A percentile compares a stretch with the other conserved stretches of the same genome.
Evolutionary conservation across 1,284 basidiomycete genomes (phyloP).

Genomic region (Pseudozyma thailandica): DNA sequence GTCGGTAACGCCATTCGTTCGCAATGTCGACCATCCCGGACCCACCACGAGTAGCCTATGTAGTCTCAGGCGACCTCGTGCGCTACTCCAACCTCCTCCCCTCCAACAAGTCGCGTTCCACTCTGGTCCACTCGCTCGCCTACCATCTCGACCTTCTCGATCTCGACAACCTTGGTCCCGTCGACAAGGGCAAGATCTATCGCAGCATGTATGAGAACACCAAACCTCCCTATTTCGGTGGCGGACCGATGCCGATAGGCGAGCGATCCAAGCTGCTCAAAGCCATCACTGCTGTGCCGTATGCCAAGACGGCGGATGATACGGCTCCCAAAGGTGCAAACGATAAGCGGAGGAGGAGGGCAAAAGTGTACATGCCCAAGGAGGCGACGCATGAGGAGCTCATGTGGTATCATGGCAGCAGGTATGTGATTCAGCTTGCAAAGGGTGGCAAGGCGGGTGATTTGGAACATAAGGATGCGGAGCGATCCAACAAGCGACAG

Average conservation of each 20-base stretch:
- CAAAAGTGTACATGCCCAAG: slow-evolving; percentile 12
- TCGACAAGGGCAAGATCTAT: too few relatives aligned
- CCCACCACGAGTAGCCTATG: slow-evolving; percentile 70
- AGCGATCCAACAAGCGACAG: slow-evolving; percentile 5
- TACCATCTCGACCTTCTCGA: slow-evolving; percentile 53
- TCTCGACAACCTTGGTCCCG: too few relatives aligned
- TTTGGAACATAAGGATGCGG: not conserved
- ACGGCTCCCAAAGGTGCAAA: slow-evolving; percentile 8
- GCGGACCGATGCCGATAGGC: too few relatives aligned
- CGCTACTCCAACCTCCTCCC: slow-evolving; percentile 78
- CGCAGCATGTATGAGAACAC: too few relatives aligned
- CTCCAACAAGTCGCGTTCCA: slow-evolving; percentile 82
- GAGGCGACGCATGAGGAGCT: slow-evolving; percentile 24
- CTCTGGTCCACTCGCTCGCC: slow-evolving; percentile 78
- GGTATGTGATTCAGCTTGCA: slow-evolving; percentile 29
- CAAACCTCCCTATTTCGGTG: too few relatives aligned
- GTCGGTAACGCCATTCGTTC: not conserved
- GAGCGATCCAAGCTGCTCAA: slow-evolving; percentile 3
- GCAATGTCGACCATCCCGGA: slow-evolving; percentile 11
- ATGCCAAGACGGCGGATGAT: not conserved
- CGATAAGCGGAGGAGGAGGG: too few relatives aligned
- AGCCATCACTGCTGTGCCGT: not conserved
- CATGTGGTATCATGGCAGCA: slow-evolving; percentile 26
- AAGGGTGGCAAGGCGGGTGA: slow-evolving; percentile 6
- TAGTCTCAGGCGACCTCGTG: slow-evolving; percentile 74